A percentile compares a stretch with the other conserved stretches of the same genome.
Conservation (phyloP, 345 rosid species). For the Chamaenerion angustifolium region DNA sequence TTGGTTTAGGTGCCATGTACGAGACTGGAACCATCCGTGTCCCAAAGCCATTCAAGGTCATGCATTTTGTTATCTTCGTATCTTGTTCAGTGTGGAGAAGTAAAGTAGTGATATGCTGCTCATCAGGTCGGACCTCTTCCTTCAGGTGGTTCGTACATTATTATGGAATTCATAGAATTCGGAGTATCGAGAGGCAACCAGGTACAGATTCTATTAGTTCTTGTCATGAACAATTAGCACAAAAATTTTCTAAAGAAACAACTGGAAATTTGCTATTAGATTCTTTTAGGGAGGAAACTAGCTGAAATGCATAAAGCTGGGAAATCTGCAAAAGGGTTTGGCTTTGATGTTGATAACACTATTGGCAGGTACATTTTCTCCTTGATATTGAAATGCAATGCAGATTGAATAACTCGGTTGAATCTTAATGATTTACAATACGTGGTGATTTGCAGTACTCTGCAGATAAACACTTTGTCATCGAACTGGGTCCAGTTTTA, state of each 20-base stretch:
- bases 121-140: slow-evolving; percentile 65
- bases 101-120: neutral
- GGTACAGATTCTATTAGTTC: slow-evolving; percentile 25
- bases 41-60: slow-evolving; percentile 78
- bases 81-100: neutral
- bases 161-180: slow-evolving; percentile 80
- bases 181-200: slow-evolving; percentile 70
- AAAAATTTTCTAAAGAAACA: neutral
- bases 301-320: slow-evolving; percentile 95
- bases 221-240: slow-evolving; percentile 7
- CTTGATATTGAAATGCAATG: neutral
- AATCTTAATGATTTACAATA: neutral
- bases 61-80: neutral
- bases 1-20: slow-evolving; percentile 81
- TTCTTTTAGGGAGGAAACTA: slow-evolving; percentile 67
- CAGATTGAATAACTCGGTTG: neutral
- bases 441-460: slow-evolving; percentile 37
- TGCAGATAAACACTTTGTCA: slow-evolving; percentile 82
- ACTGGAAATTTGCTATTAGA: slow-evolving; percentile 28
- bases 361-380: slow-evolving; percentile 60
- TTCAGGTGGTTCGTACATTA: slow-evolving; percentile 73
- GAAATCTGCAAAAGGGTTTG: slow-evolving; percentile 68
- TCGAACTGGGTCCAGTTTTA: slow-evolving; percentile 80
- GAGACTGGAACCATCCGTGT: slow-evolving; percentile 62
- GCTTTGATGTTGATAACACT: slow-evolving; percentile 82